Evolutionary conservation across 2,329 filamentous ascomycete genomes (phyloP).

Genomic region (Fusarium abutilonis): DNA sequence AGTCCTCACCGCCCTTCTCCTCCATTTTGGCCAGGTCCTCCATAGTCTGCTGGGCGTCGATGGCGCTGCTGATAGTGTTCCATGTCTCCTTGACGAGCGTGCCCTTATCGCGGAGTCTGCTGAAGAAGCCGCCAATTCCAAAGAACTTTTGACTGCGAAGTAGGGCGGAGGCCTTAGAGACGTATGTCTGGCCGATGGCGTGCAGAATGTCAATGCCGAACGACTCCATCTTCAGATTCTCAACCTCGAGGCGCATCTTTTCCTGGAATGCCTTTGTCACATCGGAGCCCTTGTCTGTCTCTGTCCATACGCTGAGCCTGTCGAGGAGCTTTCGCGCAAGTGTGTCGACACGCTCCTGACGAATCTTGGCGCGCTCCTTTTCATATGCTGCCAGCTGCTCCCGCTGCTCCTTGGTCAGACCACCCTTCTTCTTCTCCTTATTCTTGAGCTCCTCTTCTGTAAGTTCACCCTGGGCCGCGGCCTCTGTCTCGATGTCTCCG

Average conservation of each 20-base stretch:
- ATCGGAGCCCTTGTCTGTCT: slow-evolving; percentile 88
- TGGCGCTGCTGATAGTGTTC: slow-evolving; percentile 95
- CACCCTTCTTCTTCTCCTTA: slow-evolving; percentile 85
- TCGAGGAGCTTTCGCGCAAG: slow-evolving; percentile 87
- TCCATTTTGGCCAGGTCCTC: slow-evolving; percentile 98
- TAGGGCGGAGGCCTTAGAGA: slow-evolving; percentile 85
- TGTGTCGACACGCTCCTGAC: slow-evolving; percentile 88
- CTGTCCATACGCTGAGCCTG: slow-evolving; percentile 93
- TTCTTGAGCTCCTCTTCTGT: slow-evolving; percentile 60
- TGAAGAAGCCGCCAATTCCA: slow-evolving; percentile 95
- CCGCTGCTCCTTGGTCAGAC: slow-evolving; percentile 88
- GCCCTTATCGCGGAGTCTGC: slow-evolving; percentile 93
- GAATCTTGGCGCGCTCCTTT: slow-evolving; percentile 81
- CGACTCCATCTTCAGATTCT: slow-evolving; percentile 99
- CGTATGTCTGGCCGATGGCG: slow-evolving; percentile 90
- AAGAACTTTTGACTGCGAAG: slow-evolving; percentile 97
- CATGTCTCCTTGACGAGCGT: slow-evolving; percentile 97
- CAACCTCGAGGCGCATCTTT: slow-evolving; percentile 93
- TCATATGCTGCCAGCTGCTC: slow-evolving; percentile 92
- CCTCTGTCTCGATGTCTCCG: slow-evolving; percentile 66
- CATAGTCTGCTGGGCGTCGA: slow-evolving; percentile 97
- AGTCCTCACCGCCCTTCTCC: slow-evolving; percentile 93
- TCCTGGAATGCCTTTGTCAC: slow-evolving; percentile 91
- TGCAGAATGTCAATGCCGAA: slow-evolving; percentile 97
- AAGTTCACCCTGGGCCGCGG: slow-evolving; percentile 73